Evolutionary conservation across 2,329 filamentous ascomycete species (phyloP).

Genomic region (Fusarium citri): DNA sequence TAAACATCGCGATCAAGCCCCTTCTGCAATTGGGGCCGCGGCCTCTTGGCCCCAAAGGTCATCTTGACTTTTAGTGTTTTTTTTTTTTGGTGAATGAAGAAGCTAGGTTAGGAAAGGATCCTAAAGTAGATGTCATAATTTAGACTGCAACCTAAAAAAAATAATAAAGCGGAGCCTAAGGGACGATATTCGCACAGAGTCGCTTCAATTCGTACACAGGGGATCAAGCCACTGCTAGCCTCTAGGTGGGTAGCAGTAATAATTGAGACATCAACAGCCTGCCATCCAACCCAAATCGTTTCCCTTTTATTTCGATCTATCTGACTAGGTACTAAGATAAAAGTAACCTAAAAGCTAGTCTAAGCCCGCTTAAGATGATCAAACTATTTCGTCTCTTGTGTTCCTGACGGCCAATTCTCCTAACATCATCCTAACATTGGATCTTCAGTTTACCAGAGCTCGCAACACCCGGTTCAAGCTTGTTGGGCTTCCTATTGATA

Average conservation of each 20-base stretch:
- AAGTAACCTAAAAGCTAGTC: background rate
- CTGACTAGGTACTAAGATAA: background rate
- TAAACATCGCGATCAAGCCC: conserved; percentile 78
- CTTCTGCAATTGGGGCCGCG: conserved; percentile 38
- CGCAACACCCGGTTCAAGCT: no score
- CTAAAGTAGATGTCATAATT: background rate
- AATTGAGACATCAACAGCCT: no score
- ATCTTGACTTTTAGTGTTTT: conserved; percentile 11
- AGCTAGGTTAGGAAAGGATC: background rate
- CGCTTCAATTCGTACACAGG: background rate
- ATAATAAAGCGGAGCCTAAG: background rate
- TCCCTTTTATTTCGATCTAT: no score
- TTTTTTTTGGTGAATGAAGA: background rate
- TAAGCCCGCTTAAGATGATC: background rate
- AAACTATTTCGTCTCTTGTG: background rate
- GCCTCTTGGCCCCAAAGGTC: conserved; percentile 28
- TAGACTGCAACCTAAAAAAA: background rate
- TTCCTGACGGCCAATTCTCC: background rate
- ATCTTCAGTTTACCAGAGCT: no score
- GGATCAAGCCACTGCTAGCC: background rate
- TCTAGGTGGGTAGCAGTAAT: background rate
- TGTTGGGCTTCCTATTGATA: no score
- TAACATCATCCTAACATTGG: no score
- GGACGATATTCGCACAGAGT: background rate
- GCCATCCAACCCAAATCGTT: no score